These are phyloP conservation scores for Cladosporium velox DNA, from an alignment of 2,329 filamentous ascomycete species.

Conservation along the genomic window DNA sequence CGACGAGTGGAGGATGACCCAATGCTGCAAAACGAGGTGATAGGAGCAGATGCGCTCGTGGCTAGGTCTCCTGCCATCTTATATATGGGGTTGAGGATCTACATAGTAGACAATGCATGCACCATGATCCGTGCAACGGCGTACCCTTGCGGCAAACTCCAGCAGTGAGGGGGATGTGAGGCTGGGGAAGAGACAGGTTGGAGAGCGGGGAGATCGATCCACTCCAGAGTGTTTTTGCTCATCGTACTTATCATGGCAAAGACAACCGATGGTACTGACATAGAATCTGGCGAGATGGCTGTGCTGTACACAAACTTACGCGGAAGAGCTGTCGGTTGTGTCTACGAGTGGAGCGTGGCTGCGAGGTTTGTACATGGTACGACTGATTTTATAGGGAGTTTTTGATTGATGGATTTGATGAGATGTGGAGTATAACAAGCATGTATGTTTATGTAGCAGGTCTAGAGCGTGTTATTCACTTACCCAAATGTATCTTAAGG, in stretches of 20 bases:
- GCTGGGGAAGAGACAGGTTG: constrained; percentile 1
- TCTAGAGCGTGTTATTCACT: neutral
- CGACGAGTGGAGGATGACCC: neutral
- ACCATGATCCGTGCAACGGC: neutral
- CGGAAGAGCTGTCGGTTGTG: neutral
- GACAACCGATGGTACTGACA: neutral
- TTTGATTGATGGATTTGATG: neutral
- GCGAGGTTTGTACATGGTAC: neutral
- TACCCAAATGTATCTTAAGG: neutral
- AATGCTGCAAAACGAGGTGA: neutral
- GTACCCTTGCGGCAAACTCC: constrained; percentile 10
- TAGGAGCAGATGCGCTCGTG: neutral
- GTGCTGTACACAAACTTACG: neutral
- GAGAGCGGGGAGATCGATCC: constrained; percentile 5
- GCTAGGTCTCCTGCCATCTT: neutral
- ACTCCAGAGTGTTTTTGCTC: neutral
- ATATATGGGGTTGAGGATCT: neutral
- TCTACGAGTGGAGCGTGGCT: too few species aligned
- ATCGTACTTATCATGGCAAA: neutral
- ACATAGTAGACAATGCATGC: neutral
- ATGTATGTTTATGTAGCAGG: neutral
- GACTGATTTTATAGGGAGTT: neutral
- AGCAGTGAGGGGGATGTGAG: constrained; percentile 11
- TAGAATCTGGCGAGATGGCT: neutral
- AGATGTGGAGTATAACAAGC: neutral